phyloP scores from a whole-genome alignment of 495 filamentous ascomycete genomes.

The Tetracladium marchalianum region DNA sequence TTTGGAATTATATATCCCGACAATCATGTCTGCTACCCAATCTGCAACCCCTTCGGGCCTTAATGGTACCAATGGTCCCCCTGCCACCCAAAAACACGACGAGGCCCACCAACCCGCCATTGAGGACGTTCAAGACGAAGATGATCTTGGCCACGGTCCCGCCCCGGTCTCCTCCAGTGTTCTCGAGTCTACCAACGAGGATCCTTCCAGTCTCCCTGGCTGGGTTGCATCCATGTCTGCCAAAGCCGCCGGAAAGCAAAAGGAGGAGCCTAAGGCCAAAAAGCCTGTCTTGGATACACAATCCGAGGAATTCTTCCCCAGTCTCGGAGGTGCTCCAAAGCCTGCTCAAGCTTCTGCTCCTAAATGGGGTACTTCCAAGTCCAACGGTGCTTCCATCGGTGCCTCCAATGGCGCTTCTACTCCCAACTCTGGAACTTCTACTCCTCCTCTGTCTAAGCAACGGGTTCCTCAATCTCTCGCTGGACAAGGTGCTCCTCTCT shows the following conservation, averaged over 20 bases:
- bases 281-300: slow-evolving; percentile 57
- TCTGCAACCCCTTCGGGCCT: slow-evolving; percentile 5
- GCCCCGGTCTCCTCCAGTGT: slow-evolving; percentile 23
- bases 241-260: slow-evolving; percentile 56
- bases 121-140: slow-evolving; percentile 73
- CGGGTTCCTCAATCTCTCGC: slow-evolving; percentile 33
- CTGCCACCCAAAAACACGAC: slow-evolving; percentile 59
- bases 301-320: slow-evolving; percentile 85
- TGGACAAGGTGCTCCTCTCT: slow-evolving; percentile 6
- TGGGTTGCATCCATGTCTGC: slow-evolving; percentile 35
- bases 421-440: slow-evolving; percentile 36
- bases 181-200: slow-evolving; percentile 22
- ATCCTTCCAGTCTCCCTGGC: slow-evolving; percentile 20
- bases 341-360: slow-evolving; percentile 46
- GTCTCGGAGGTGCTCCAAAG: slow-evolving; percentile 66
- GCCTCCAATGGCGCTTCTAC: slow-evolving; percentile 38
- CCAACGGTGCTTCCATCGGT: slow-evolving; percentile 54
- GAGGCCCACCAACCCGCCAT: slow-evolving; percentile 59
- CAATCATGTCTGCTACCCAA: neutral
- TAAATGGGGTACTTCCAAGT: slow-evolving; percentile 59
- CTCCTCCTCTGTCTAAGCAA: slow-evolving; percentile 20
- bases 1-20: too few relatives aligned
- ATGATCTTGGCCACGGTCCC: slow-evolving; percentile 51
- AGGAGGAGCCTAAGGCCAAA: slow-evolving; percentile 33
- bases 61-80: slow-evolving; percentile 19